Evolutionary conservation across 1,139 yeast genomes (phyloP), one percentile per base, ranked within the genome.

Genomic region (Debaryomyces sp.): DNA sequence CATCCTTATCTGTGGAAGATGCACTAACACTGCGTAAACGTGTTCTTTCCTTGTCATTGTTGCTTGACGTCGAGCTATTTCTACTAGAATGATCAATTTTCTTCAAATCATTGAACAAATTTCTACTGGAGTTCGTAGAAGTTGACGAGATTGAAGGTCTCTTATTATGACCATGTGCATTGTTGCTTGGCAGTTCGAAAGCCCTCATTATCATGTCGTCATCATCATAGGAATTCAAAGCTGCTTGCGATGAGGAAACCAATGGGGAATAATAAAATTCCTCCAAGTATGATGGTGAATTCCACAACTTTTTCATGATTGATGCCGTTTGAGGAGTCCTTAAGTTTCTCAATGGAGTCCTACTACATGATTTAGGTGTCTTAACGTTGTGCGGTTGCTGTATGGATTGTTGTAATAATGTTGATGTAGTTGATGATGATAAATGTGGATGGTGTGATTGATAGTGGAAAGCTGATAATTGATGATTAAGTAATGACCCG

Each of bases 181-280:
- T 57, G 47, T 54, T 57, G 13, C 60, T 68, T 56, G 64, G 68
- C 43, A 65, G 64, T 48, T 75, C 78, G 50, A 73, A 70, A 43
- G 74, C 75, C 44, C 80, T 61, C 57, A 74, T 70, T 35, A 81
- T 74, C 71, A 75, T 76, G 54, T 83, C 87, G 55, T 82, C 87
- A 53, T 81, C 85, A 54, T 78, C 85, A 54, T 75, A 74, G 34
- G 75, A 68, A 50, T 67, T 70, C 48, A 75, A 61, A 15, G 62
- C 51, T 13, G 61, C 55, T 47, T 68, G 59, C 10, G 73, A 59
- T 29, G 71, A 58, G 22, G 76, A 67, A 17, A 68, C 59, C 51
- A 73, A 67, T 2, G 89, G 89, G 22, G 87, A 81, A 45, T 81
- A 79, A 58, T 83, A 83, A 58, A 84, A 84, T 56, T 84, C 89